Percentiles rank a stretch among this genome's conserved stretches.
phyloP scores from a whole-genome alignment of 768 basidiomycete genomes.

The Tricholoma sp. region DNA sequence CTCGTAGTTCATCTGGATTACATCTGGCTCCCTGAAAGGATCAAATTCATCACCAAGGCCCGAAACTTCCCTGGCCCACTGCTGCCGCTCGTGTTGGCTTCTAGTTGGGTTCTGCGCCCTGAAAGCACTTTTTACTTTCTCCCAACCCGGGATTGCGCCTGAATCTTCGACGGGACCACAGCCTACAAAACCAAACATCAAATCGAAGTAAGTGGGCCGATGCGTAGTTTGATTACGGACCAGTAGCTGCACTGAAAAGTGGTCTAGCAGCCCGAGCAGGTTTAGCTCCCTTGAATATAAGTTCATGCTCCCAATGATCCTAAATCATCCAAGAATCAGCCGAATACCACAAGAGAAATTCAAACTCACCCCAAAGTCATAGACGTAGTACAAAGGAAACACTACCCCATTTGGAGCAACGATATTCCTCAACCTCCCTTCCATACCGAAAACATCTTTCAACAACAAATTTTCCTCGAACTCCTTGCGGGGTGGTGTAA shows the following conservation, averaged over 20 bases:
- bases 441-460: not conserved
- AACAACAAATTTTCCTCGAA: not conserved
- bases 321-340: slow-evolving; percentile 2
- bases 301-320: slow-evolving; percentile 20
- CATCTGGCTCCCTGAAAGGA: slow-evolving; percentile 9
- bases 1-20: slow-evolving; percentile 8
- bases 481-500: not conserved
- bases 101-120: not conserved
- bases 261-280: slow-evolving; percentile 9
- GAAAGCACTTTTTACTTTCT: slow-evolving; percentile 6
- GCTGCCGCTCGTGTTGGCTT: not conserved
- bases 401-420: slow-evolving; percentile 6
- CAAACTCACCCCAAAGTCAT: slow-evolving; percentile 15
- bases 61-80: slow-evolving; percentile 1
- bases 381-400: slow-evolving; percentile 12
- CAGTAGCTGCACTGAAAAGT: slow-evolving; percentile 7
- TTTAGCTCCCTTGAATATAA: slow-evolving; percentile 10
- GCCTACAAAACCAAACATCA: no score
- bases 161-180: slow-evolving; percentile 5
- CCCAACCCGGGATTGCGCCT: slow-evolving; percentile 5
- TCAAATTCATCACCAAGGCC: slow-evolving; percentile 1
- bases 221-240: no score
- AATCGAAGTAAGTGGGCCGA: no score
- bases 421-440: not conserved
- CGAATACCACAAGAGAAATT: not conserved